Conservation (phyloP, 495 filamentous ascomycete species). For the Neurospora tetraspora region DNA sequence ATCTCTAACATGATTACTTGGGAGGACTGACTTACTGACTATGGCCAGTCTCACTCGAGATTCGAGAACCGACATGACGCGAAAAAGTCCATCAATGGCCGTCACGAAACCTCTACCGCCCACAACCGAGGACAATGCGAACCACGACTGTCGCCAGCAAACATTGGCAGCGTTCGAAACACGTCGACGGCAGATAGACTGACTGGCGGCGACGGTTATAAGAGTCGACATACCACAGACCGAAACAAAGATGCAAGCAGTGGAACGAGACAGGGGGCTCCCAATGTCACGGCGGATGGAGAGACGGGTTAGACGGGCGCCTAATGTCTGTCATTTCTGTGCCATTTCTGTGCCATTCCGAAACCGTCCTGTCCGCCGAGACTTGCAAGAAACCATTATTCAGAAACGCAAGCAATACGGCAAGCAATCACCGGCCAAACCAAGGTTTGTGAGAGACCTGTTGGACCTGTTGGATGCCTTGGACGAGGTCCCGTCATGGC, state of each 20-base stretch:
- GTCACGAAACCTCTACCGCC: neutral
- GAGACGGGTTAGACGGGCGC: neutral
- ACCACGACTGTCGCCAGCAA: neutral
- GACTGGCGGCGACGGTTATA: neutral
- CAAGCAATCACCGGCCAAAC: neutral
- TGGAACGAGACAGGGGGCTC: neutral
- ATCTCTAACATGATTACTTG: no score
- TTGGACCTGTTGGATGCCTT: neutral
- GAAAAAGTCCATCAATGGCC: neutral
- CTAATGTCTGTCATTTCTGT: neutral
- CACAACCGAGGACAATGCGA: neutral
- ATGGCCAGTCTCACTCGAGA: neutral
- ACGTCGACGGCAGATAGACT: neutral
- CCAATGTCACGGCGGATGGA: neutral
- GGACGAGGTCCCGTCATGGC: neutral
- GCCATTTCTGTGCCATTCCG: neutral
- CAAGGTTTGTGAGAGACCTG: neutral
- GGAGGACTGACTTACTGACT: no score
- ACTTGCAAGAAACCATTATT: neutral
- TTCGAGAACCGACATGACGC: neutral
- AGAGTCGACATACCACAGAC: neutral
- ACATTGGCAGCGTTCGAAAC: neutral
- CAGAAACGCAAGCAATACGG: neutral
- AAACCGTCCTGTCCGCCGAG: neutral
- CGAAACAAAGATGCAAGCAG: neutral